Evolutionary conservation across 768 basidiomycete species (phyloP).

Genomic region (Russula ochroleuca): DNA sequence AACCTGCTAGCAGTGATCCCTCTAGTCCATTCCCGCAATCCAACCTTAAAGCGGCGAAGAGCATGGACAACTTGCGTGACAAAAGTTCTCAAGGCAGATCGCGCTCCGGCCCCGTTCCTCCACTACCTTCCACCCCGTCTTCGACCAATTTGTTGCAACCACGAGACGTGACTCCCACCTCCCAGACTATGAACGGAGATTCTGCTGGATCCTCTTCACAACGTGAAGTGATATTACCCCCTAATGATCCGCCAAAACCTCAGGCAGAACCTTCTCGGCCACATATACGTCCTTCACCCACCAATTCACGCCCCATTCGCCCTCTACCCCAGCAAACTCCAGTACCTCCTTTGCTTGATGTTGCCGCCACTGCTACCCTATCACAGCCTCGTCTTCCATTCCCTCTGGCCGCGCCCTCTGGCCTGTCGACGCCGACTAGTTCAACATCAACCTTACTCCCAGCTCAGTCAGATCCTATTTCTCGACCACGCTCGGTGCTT

Average conservation of each 20-base stretch:
- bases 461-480: slow-evolving; percentile 21
- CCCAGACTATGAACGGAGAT: slow-evolving; percentile 13
- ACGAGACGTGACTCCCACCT: slow-evolving; percentile 10
- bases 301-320: slow-evolving; percentile 20
- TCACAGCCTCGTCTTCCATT: slow-evolving; percentile 15
- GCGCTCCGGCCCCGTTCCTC: slow-evolving; percentile 17
- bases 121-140: slow-evolving; percentile 19
- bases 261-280: slow-evolving; percentile 10
- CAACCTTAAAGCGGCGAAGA: slow-evolving; percentile 28
- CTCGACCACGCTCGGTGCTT: slow-evolving; percentile 25
- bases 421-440: slow-evolving; percentile 2
- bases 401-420: slow-evolving; percentile 5
- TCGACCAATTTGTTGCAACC: background rate
- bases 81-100: slow-evolving; percentile 16
- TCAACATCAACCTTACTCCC: slow-evolving; percentile 7
- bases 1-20: slow-evolving; percentile 28
- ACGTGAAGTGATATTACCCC: slow-evolving; percentile 5
- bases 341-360: slow-evolving; percentile 16
- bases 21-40: slow-evolving; percentile 21
- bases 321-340: slow-evolving; percentile 19
- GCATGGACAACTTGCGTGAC: slow-evolving; percentile 27
- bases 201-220: slow-evolving; percentile 6
- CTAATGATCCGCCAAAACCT: slow-evolving; percentile 8
- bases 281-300: slow-evolving; percentile 19
- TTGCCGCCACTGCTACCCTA: slow-evolving; percentile 2